These are phyloP conservation scores for Colletotrichum simmondsii DNA, from an alignment of 2,329 filamentous ascomycete species.

Conservation along the genomic window DNA sequence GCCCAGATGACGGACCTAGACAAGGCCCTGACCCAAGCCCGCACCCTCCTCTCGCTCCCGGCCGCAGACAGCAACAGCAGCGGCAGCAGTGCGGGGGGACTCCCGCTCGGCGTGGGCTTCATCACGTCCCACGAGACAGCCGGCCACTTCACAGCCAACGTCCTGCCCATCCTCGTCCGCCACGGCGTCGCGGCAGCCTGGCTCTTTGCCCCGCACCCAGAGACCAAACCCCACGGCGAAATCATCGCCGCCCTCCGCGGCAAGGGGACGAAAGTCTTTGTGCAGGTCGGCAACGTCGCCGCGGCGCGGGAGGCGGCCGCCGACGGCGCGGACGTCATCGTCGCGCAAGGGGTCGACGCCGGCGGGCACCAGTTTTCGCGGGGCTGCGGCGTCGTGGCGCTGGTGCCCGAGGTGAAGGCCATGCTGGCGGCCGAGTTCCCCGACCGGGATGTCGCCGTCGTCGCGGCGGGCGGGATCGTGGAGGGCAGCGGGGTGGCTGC, in stretches of 20 bases:
- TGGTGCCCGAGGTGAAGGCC: slow-evolving; percentile 68
- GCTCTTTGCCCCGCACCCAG: slow-evolving; percentile 71
- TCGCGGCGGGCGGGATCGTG: slow-evolving; percentile 71
- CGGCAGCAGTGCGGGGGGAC: slow-evolving; percentile 23
- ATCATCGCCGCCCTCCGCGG: slow-evolving; percentile 50
- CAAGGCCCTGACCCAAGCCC: slow-evolving; percentile 43
- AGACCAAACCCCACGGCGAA: slow-evolving; percentile 48
- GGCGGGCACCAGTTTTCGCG: slow-evolving; percentile 70
- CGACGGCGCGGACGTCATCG: slow-evolving; percentile 67
- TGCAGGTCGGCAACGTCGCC: slow-evolving; percentile 70
- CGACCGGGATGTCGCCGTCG: slow-evolving; percentile 49
- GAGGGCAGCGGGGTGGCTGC: slow-evolving; percentile 67
- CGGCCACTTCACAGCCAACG: slow-evolving; percentile 51
- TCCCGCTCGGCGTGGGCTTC: slow-evolving; percentile 71
- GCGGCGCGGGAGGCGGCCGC: slow-evolving; percentile 61
- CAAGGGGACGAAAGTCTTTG: slow-evolving; percentile 60
- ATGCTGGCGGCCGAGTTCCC: slow-evolving; percentile 53
- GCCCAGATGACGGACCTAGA: slow-evolving; percentile 46
- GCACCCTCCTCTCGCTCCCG: slow-evolving; percentile 40
- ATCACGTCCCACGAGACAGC: slow-evolving; percentile 62
- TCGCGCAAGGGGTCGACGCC: slow-evolving; percentile 72
- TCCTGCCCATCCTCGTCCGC: slow-evolving; percentile 60
- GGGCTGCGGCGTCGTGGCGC: slow-evolving; percentile 63
- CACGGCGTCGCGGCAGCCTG: slow-evolving; percentile 70
- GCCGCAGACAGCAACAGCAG: slow-evolving; percentile 1